These are phyloP conservation scores for Solanum hybrid DNA, from an alignment of 305 asterid genomes.

Conservation along the genomic window DNA sequence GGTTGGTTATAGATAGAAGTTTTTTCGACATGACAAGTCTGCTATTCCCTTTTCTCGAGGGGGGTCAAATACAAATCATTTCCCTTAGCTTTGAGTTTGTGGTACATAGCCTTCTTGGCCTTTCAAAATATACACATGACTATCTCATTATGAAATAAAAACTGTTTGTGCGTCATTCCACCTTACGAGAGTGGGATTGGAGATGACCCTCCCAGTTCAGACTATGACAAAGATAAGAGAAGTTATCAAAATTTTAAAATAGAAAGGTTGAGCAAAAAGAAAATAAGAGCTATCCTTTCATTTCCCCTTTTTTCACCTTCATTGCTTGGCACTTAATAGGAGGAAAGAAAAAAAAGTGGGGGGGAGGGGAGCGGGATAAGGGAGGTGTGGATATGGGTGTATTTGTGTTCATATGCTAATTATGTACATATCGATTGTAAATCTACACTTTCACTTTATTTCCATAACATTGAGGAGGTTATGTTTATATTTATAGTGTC, in stretches of 20 bases:
- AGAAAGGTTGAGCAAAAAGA: neutral
- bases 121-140: neutral
- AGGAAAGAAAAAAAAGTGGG: neutral
- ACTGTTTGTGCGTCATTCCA: neutral
- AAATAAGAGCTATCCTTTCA: neutral
- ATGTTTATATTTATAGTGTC: neutral
- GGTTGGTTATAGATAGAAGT: neutral
- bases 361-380: neutral
- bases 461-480: neutral
- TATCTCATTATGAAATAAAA: neutral
- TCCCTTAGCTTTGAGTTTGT: neutral
- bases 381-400: neutral
- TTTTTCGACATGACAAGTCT: neutral
- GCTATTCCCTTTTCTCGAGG: neutral
- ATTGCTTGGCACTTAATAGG: neutral
- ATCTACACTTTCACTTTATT: neutral
- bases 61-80: neutral
- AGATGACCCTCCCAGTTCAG: neutral
- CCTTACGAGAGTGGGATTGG: neutral
- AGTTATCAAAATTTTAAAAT: neutral
- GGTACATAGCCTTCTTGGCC: neutral
- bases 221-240: neutral
- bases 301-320: neutral
- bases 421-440: neutral
- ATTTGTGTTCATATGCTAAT: neutral